These are phyloP conservation scores for Suillus variegatus DNA, from an alignment of 768 basidiomycete species.

Conservation along the genomic window DNA sequence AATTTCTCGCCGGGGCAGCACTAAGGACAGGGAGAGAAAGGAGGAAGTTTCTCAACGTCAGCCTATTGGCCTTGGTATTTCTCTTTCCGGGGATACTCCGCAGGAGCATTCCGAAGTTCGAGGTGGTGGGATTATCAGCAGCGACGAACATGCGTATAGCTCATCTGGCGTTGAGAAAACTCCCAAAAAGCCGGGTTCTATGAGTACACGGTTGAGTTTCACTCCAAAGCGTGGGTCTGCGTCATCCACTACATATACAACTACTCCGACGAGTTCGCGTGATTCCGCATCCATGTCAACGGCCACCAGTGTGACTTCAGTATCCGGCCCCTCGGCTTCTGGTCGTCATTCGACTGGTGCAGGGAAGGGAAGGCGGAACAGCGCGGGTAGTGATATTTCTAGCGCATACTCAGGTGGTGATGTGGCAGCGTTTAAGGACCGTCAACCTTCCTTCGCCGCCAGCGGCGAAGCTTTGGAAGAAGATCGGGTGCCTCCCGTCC, in stretches of 20 bases:
- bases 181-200: conserved; percentile 60
- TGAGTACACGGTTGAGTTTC: conserved; percentile 67
- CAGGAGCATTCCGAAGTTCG: conserved; percentile 44
- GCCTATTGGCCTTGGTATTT: conserved; percentile 36
- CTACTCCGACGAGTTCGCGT: conserved; percentile 80
- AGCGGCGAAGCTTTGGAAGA: conserved; percentile 64
- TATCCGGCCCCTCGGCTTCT: conserved; percentile 59
- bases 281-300: conserved; percentile 85
- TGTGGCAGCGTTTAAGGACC: conserved; percentile 62
- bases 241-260: conserved; percentile 84
- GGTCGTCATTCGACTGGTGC: conserved; percentile 66
- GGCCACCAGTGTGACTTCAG: conserved; percentile 75
- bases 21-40: conserved; percentile 49
- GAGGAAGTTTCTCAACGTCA: conserved; percentile 19
- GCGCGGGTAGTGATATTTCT: conserved; percentile 84
- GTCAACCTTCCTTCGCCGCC: conserved; percentile 59
- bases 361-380: conserved; percentile 72
- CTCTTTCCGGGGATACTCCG: conserved; percentile 33
- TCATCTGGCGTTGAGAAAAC: conserved; percentile 59
- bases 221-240: conserved; percentile 88
- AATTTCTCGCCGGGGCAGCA: conserved; percentile 37
- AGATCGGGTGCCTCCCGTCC: conserved; percentile 84
- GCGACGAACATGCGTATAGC: conserved; percentile 55
- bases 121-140: conserved; percentile 47
- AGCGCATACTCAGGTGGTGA: conserved; percentile 69